A percentile compares a stretch with the other conserved stretches of the same genome.
phyloP scores from a whole-genome alignment of 352 stramenopile genomes.

The Pythium folliculosum region DNA sequence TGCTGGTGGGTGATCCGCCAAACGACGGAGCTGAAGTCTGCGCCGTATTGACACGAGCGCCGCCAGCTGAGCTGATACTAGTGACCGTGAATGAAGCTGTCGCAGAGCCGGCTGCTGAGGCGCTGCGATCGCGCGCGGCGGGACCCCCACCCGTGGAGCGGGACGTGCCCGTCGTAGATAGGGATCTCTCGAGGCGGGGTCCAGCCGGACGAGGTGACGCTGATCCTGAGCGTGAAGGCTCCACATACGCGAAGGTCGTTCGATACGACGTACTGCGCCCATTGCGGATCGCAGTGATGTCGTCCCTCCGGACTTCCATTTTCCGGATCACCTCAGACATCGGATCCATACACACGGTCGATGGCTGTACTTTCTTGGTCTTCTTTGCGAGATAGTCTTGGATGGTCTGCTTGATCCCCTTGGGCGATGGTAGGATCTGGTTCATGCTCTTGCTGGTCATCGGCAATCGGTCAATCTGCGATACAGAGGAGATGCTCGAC shows the following conservation, averaged over 20 bases:
- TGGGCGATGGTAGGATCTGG: constrained; percentile 48
- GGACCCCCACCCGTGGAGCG: constrained; percentile 2
- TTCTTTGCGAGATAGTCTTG: constrained; percentile 63
- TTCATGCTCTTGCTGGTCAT: constrained; percentile 55
- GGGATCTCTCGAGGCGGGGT: constrained; percentile 13
- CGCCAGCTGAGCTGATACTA: constrained; percentile 20
- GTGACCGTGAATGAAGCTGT: constrained; percentile 29
- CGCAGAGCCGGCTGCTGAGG: constrained; percentile 12
- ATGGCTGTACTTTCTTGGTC: constrained; percentile 69
- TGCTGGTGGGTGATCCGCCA: constrained; percentile 21
- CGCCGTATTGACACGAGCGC: neutral
- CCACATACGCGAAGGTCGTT: constrained; percentile 5
- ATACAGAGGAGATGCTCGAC: constrained; percentile 67
- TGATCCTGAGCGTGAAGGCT: neutral
- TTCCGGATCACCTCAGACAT: constrained; percentile 30
- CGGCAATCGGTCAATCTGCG: constrained; percentile 60
- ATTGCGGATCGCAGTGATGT: constrained; percentile 17
- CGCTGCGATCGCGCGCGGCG: constrained; percentile 21
- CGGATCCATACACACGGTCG: constrained; percentile 26
- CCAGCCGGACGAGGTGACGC: constrained; percentile 8
- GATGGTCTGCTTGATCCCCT: constrained; percentile 62
- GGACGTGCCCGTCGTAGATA: constrained; percentile 21
- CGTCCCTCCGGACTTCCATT: constrained; percentile 27
- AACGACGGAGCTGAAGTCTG: neutral
- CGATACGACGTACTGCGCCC: neutral